phyloP scores from a whole-genome alignment of 352 stramenopile species.

The Pythium myriotylum region DNA sequence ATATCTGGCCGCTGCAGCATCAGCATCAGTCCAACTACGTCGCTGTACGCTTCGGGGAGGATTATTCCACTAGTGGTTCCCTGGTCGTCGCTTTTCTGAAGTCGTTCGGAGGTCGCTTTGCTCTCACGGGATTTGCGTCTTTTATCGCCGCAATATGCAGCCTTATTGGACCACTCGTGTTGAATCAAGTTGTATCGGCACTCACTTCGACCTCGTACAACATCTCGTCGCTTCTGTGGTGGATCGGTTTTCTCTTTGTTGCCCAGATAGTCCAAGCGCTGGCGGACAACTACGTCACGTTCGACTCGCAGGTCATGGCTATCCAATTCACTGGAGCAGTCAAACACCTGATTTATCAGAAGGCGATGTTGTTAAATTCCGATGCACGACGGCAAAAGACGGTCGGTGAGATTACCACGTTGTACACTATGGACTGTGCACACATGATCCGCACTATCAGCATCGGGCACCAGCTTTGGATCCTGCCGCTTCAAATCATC shows the following conservation, averaged over 20 bases:
- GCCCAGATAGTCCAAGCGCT: conserved; percentile 55
- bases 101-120: conserved; percentile 37
- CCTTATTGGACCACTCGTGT: conserved; percentile 43
- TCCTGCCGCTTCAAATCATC: conserved; percentile 49
- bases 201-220: conserved; percentile 27
- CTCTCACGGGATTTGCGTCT: conserved; percentile 35
- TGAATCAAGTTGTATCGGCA: conserved; percentile 38
- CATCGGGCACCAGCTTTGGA: conserved; percentile 59
- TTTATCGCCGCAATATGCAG: conserved; percentile 43
- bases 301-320: conserved; percentile 49
- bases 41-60: conserved; percentile 35
- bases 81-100: conserved; percentile 35
- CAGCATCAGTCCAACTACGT: conserved; percentile 21
- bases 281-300: conserved; percentile 45
- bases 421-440: conserved; percentile 60
- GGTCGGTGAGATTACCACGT: conserved; percentile 53
- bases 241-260: conserved; percentile 44
- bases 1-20: conserved; percentile 40
- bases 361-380: conserved; percentile 46
- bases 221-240: conserved; percentile 24
- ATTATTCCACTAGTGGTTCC: conserved; percentile 37
- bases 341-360: conserved; percentile 53
- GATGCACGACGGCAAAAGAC: conserved; percentile 42
- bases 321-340: conserved; percentile 50
- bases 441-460: conserved; percentile 38